These are phyloP conservation scores for Candida golubevii DNA, from an alignment of 805 yeast genomes.

Conservation along the genomic window DNA sequence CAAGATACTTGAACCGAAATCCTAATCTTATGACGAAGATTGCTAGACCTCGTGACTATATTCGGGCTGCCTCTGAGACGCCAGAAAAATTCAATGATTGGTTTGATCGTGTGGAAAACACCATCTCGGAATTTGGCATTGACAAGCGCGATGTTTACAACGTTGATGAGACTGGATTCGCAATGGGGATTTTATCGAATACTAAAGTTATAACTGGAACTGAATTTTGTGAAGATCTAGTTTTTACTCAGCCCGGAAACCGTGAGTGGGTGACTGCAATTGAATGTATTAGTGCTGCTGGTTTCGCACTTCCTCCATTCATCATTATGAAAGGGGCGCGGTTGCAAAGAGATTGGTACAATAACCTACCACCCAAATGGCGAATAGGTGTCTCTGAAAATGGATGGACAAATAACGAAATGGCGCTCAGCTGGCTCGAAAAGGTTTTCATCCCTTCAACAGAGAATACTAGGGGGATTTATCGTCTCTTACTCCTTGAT, in stretches of 20 bases:
- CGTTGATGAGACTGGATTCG: slow-evolving; percentile 2
- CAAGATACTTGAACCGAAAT: not conserved
- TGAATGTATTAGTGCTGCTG: not conserved
- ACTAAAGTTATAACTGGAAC: not conserved
- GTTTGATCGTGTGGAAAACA: not conserved
- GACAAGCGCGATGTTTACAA: not conserved
- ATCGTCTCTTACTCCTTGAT: not conserved
- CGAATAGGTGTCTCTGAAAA: not conserved
- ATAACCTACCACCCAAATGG: not conserved
- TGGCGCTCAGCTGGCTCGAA: slow-evolving; percentile 1
- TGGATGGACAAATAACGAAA: slow-evolving; percentile 1
- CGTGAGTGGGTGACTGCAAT: slow-evolving; percentile 1
- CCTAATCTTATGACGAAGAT: not conserved
- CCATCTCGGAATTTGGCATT: not conserved
- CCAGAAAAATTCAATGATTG: not conserved
- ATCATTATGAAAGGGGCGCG: not conserved
- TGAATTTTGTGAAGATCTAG: not conserved
- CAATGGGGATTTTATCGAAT: too few species aligned
- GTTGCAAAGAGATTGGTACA: not conserved
- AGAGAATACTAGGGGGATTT: not conserved
- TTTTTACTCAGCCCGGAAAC: not conserved
- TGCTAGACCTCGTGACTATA: not conserved
- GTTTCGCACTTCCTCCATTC: not conserved
- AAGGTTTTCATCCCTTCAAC: not conserved
- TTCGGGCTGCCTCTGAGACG: not conserved